phyloP scores from a whole-genome alignment of 805 yeast genomes.

The Yarrowia divulgata region DNA sequence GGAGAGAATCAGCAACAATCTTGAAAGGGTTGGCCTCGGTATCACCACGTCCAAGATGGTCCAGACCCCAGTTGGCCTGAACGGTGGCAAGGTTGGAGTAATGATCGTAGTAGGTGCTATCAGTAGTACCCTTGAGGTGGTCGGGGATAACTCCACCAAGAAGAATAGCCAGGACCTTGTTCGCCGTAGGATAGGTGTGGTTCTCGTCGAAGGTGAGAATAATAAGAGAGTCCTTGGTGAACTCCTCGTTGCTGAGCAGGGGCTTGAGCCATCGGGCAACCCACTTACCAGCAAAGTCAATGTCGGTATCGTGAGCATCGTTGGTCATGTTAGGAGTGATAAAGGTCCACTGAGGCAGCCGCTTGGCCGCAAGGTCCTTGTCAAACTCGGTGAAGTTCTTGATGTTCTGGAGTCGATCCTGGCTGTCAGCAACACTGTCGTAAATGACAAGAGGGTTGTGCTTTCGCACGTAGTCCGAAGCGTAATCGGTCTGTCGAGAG shows the following conservation, averaged over 20 bases:
- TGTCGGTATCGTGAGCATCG: conserved; percentile 61
- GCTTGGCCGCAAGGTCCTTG: conserved; percentile 53
- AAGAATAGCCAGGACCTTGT: conserved; percentile 57
- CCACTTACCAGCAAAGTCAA: conserved; percentile 58
- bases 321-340: conserved; percentile 63
- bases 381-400: conserved; percentile 58
- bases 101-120: conserved; percentile 60
- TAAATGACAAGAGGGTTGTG: conserved; percentile 59
- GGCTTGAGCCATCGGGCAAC: conserved; percentile 56
- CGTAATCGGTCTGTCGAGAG: conserved; percentile 54
- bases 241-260: conserved; percentile 55
- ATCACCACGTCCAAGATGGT: conserved; percentile 60
- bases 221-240: conserved; percentile 57
- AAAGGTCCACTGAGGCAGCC: conserved; percentile 61
- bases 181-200: conserved; percentile 54
- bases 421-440: conserved; percentile 52
- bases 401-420: conserved; percentile 54
- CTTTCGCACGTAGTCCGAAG: conserved; percentile 60
- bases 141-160: conserved; percentile 59
- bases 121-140: conserved; percentile 54
- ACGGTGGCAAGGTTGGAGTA: conserved; percentile 60
- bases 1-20: conserved; percentile 53
- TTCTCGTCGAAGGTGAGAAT: conserved; percentile 61
- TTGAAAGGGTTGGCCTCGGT: conserved; percentile 59
- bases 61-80: conserved; percentile 60